Evolutionary conservation across 1,284 basidiomycete species (phyloP).

Genomic region (Rhodotorula mucilaginosa): DNA sequence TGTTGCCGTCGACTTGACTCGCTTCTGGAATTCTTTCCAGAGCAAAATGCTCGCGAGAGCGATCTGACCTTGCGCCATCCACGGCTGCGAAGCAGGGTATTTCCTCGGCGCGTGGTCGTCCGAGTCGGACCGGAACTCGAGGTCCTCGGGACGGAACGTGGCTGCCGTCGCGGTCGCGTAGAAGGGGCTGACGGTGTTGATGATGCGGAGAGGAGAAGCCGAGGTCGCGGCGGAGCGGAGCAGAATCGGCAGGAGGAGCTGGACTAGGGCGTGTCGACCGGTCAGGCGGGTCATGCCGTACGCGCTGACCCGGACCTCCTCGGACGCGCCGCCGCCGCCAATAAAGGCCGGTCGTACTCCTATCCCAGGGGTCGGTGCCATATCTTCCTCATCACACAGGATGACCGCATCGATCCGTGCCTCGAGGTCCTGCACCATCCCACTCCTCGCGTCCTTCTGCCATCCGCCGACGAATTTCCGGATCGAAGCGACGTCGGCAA

Average conservation of each 20-base stretch:
- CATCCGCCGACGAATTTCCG: slow-evolving; percentile 32
- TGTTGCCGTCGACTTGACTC: slow-evolving; percentile 12
- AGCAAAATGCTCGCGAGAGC: slow-evolving; percentile 24
- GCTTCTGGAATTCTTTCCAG: slow-evolving; percentile 26
- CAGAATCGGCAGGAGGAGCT: slow-evolving; percentile 36
- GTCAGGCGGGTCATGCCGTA: slow-evolving; percentile 21
- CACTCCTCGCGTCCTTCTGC: slow-evolving; percentile 32
- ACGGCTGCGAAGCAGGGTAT: neutral
- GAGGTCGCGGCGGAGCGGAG: slow-evolving; percentile 29
- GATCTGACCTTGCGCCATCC: slow-evolving; percentile 23
- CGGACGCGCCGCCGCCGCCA: neutral
- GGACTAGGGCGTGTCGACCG: slow-evolving; percentile 33
- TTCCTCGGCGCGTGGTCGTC: neutral
- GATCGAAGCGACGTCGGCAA: slow-evolving; percentile 27
- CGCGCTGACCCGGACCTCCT: slow-evolving; percentile 2
- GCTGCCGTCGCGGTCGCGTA: slow-evolving; percentile 29
- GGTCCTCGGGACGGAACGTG: slow-evolving; percentile 4
- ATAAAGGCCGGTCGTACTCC: neutral
- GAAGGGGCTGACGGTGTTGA: slow-evolving; percentile 38
- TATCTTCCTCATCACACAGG: slow-evolving; percentile 39
- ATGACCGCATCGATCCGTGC: slow-evolving; percentile 40
- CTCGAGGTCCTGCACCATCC: slow-evolving; percentile 40
- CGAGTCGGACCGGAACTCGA: slow-evolving; percentile 4
- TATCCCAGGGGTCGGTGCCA: neutral
- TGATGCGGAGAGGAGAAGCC: slow-evolving; percentile 31